Base-by-base conservation (phyloP, 192 early-diverging fungal genomes). In the Lobosporangium transversale region DNA sequence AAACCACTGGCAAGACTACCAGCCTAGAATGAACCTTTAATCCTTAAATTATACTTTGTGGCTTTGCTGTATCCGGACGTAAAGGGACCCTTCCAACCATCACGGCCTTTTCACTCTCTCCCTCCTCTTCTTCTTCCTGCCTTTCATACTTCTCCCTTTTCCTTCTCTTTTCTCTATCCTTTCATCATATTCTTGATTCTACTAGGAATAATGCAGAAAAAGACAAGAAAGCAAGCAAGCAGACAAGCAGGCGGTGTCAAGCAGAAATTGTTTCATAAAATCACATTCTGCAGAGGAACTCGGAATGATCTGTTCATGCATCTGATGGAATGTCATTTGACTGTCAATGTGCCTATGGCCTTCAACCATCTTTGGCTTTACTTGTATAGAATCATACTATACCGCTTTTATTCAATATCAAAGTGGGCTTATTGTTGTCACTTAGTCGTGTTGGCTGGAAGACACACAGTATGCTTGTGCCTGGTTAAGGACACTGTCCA, bases 401-500 rank as follows among this genome's bases (percentile, higher is more conserved):
- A 17, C 33, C 54, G 21, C 14, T 21, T 35, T 37, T 23, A 11
- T 50, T 17, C 31, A 42, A 61, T 42, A 5, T 26, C 12, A 35
- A 9, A 37, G 11, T 20, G 20, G 3, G 35, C 14, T 14, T 40
- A 40, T 40, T 6, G 18, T n/a, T 14, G 15, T 29, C 24, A 53
- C 51, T 29, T 58, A 74, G 70, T 62, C 37, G 35, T 74, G 12
- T 57, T 57, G 62, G 62, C 62, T 37, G 54, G 70, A 63, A 53
- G 49, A 51, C 70, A 62, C 24, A 49, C 55, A 8, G 23, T 23
- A 21, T 33, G 53, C 18, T 93, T 95, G 23, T 33, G 27, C 18
- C 56, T 59, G 23, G 43, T 56, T 33, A 74, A 43, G 53, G 59
- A 68, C 21, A 62, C 73, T 32, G 48, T 78, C 51, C 81, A 79